Base-by-base conservation (phyloP, 495 filamentous ascomycete genomes). In the Hypomontagnella monticulosa region DNA sequence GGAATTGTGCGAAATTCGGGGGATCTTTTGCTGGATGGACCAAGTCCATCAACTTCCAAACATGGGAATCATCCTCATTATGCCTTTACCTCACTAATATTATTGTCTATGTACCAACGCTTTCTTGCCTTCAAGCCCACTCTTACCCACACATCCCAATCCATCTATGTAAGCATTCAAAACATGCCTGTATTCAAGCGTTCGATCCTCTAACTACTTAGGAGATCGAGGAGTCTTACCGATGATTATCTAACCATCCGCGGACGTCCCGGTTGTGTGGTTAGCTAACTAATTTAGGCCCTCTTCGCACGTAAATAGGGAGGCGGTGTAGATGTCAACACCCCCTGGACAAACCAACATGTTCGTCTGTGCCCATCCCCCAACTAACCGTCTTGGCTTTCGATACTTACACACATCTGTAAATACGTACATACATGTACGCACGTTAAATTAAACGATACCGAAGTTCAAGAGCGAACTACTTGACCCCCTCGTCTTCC, bases 231-330 rank as follows among this genome's bases (percentile, higher is more conserved):
- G 37, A 7, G 23, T 51, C 23, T 27, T 3, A 27, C 23, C 23
- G 2, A 2, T 27, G 23, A 27, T 40, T 33, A 37, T 46, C 54
- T 27, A 48, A 44, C 44, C 42, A 33, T 42, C 37, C 40, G 38
- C 58, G 42, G 58, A 55, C 53, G 52, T 58, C 53, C 64, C 64
- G 64, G 43, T 42, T 58, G 27, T 67, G 53, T 34, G 61, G 66
- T 47, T 57, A 61, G 54, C 52, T 46, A 11, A 46, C 41, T 57
- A 10, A 37, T 7, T 32, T 42, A 52, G 16, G 23, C 40, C 15
- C 34, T 41, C 18, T 42, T 51, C 66, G 56, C 23, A 58, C 38
- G 60, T 57, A 56, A 61, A 20, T 49, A 47, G 60, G 20, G 37
- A 60, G 50, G 60, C 60, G 60, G 66, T 69, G 60, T 57, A 64